These are phyloP conservation scores for Garcia nutans DNA, from an alignment of 345 rosid species.

Conservation along the genomic window DNA sequence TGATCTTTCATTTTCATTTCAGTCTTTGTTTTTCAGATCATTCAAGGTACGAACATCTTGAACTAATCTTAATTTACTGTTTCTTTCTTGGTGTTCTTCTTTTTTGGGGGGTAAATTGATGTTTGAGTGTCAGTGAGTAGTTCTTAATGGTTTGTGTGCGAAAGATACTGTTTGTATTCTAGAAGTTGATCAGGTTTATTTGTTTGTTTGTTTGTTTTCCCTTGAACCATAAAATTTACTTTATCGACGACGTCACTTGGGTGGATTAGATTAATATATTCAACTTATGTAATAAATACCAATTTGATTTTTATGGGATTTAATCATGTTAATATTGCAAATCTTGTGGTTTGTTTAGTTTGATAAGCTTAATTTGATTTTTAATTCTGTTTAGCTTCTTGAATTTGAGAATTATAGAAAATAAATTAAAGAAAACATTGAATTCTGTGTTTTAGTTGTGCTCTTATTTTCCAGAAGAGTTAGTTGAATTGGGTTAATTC, in stretches of 20 bases:
- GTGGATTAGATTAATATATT: conserved; percentile 8
- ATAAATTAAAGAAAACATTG: neutral
- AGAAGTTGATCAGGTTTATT: neutral
- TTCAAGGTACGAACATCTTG: neutral
- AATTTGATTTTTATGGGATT: neutral
- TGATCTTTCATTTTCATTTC: neutral
- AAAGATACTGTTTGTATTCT: neutral
- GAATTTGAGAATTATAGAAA: neutral
- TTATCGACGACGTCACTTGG: conserved; percentile 12
- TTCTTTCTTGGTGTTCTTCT: neutral
- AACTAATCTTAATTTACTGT: neutral
- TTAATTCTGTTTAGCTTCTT: neutral
- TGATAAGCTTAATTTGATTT: neutral
- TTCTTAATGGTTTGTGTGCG: neutral
- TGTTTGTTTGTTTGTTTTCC: neutral
- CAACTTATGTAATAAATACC: conserved; percentile 4
- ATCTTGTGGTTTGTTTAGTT: neutral
- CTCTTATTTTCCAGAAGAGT: neutral
- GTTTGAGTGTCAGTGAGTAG: neutral
- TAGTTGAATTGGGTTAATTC: neutral
- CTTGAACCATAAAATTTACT: neutral
- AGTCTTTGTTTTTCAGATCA: neutral
- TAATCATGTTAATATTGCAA: neutral
- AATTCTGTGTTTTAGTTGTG: neutral
- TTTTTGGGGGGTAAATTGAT: neutral